These are phyloP conservation scores for Coriolopsis trogii DNA, from an alignment of 1,284 basidiomycete species.

Conservation along the genomic window DNA sequence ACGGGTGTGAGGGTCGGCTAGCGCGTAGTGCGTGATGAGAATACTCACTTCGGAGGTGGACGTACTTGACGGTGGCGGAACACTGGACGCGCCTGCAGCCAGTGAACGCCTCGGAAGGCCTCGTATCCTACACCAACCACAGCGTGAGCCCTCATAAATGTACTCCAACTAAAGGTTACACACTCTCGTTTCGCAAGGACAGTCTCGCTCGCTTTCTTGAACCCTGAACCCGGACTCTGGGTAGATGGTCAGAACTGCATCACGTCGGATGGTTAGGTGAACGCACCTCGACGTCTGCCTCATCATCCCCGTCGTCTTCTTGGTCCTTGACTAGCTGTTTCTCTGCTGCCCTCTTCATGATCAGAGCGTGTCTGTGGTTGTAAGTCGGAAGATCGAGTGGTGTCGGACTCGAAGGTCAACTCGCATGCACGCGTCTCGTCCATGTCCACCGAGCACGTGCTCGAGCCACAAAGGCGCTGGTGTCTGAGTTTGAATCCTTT, in stretches of 20 bases:
- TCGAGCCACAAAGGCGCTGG: background rate
- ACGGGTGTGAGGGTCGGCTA: background rate
- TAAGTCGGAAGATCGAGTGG: background rate
- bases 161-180: too few species aligned
- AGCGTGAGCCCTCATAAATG: too few species aligned
- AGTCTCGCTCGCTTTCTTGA: slow-evolving; percentile 60
- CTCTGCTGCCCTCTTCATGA: slow-evolving; percentile 78
- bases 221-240: slow-evolving; percentile 45
- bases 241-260: too few species aligned
- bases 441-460: background rate
- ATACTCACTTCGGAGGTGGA: slow-evolving; percentile 19
- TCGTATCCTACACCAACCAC: slow-evolving; percentile 57
- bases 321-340: slow-evolving; percentile 70
- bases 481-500: background rate
- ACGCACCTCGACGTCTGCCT: slow-evolving; percentile 37
- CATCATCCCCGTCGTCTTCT: slow-evolving; percentile 39
- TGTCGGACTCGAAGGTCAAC: background rate
- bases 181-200: slow-evolving; percentile 55
- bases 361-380: background rate
- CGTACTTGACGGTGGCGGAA: slow-evolving; percentile 11
- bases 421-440: background rate
- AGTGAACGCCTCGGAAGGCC: slow-evolving; percentile 54
- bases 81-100: slow-evolving; percentile 3
- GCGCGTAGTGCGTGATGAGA: background rate
- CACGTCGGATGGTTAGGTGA: too few species aligned